Conservation (phyloP, 2,329 filamentous ascomycete species). For the Neopestalotiopsis sp. region DNA sequence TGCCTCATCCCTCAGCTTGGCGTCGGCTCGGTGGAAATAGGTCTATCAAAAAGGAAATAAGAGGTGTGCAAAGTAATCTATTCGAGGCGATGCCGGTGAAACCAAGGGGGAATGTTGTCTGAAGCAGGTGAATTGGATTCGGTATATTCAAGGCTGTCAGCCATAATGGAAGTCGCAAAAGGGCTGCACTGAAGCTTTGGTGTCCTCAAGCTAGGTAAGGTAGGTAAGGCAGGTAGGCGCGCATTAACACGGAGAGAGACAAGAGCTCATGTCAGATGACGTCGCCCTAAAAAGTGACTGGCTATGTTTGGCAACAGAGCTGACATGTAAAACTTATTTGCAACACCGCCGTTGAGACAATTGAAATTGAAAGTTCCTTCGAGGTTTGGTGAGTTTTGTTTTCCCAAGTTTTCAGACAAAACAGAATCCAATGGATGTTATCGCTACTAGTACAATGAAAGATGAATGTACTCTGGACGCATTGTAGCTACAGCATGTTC, state of each 20-base stretch:
- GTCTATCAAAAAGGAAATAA: background rate
- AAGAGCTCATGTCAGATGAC: slow-evolving; percentile 2
- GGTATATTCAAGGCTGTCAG: background rate
- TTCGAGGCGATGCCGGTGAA: background rate
- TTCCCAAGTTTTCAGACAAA: too few relatives aligned
- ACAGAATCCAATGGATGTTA: too few relatives aligned
- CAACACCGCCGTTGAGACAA: background rate
- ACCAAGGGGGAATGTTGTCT: background rate
- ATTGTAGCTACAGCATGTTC: background rate
- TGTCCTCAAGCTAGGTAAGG: background rate
- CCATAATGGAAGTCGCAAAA: background rate
- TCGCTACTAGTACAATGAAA: too few relatives aligned
- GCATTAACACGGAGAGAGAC: background rate
- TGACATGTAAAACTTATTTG: background rate
- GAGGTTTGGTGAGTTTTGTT: too few relatives aligned
- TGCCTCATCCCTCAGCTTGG: slow-evolving; percentile 1
- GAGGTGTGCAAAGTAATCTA: background rate
- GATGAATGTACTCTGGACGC: too few relatives aligned
- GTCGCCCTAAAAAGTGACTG: background rate
- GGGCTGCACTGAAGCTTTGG: background rate
- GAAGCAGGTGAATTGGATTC: background rate
- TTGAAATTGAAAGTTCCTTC: background rate
- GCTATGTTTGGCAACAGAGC: background rate
- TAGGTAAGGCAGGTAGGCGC: background rate
- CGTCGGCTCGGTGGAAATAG: background rate